Evolutionary conservation across 2,329 filamentous ascomycete species (phyloP).

Genomic region (Penicillium sp.): DNA sequence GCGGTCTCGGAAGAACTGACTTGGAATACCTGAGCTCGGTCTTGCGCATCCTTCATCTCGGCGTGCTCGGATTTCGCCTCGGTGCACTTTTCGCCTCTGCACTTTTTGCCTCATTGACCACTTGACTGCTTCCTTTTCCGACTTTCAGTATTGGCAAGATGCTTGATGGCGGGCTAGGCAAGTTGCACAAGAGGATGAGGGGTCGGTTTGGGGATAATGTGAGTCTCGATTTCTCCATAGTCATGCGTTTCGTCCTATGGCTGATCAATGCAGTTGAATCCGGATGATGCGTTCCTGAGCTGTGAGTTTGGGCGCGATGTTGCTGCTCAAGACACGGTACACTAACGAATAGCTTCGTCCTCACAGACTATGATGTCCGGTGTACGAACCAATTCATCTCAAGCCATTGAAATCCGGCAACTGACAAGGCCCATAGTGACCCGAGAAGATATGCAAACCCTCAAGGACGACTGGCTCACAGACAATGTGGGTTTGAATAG

Average conservation of each 20-base stretch:
- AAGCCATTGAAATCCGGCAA: not conserved
- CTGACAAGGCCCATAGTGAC: slow-evolving; percentile 57
- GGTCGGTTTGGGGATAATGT: slow-evolving; percentile 37
- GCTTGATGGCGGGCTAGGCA: slow-evolving; percentile 20
- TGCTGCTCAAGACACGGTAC: not conserved
- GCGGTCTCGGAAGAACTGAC: not conserved
- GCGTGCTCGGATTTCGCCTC: not conserved
- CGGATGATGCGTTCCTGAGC: slow-evolving; percentile 65
- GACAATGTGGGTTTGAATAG: slow-evolving; percentile 65
- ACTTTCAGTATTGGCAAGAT: slow-evolving; percentile 4
- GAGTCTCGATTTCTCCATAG: slow-evolving; percentile 13
- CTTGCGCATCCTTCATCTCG: not conserved
- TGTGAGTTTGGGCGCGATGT: slow-evolving; percentile 50
- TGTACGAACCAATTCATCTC: slow-evolving; percentile 42
- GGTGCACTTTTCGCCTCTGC: not conserved
- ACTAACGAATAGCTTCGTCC: slow-evolving; percentile 9
- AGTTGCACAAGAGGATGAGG: slow-evolving; percentile 36
- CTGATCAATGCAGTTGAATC: slow-evolving; percentile 43
- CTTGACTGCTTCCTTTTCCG: no score
- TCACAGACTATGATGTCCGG: slow-evolving; percentile 59
- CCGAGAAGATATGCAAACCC: slow-evolving; percentile 77
- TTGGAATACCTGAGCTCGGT: not conserved
- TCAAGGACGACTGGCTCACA: slow-evolving; percentile 92
- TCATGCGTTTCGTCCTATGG: slow-evolving; percentile 1
- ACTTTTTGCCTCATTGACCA: not conserved